Evolutionary conservation across 441 rosid species (phyloP), one percentile per base, ranked within the genome.

Genomic region (Erodium texanum): DNA sequence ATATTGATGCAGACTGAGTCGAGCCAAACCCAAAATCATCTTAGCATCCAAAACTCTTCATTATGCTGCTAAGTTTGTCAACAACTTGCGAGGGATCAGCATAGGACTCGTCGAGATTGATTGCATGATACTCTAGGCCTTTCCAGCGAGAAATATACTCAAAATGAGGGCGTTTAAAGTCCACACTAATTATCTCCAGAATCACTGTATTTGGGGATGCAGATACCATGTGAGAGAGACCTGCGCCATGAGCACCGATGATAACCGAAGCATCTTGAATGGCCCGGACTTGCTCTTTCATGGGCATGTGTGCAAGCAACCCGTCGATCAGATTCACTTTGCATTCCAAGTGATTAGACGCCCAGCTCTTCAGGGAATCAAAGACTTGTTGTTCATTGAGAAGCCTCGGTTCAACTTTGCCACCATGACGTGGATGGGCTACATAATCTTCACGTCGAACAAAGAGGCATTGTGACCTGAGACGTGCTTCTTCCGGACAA

Each of bases 211-310:
- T 83, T 36, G 96, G 89, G n/a, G 84, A 81, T 1, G 98, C 98
- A 2, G 96, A 86, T 20, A 93, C 92, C 10, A 86, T 86, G 76
- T 93, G 98, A 32, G 98, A 90, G 29, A 90, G 87, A 15, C 98
- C 98, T 14, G 98, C 98, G 52, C 98, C 98, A 34, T 93, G 98
- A 73, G 98, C 98, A 66, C 97, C 90, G 48, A 93, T 77, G 59
- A 93, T 90, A 76, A 93, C 94, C 0, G 96, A 93, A 11, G 98
- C 98, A 43, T 89, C 97, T 82, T 90, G 98, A 68, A 90, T 87
- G 68, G 91, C 89, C 73, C 74, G 73, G 54, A 90, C 83, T 78
- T 93, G 98, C 71, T 89, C 92, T 78, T 79, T 93, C 98, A 90
- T 82, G 5, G 89, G 16, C 97, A 90, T 93, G 77, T 93, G 96